A percentile compares a stretch with the other conserved stretches of the same genome.
Evolutionary conservation across 768 basidiomycete genomes (phyloP).

Genomic region (Hypholoma sublateritium): DNA sequence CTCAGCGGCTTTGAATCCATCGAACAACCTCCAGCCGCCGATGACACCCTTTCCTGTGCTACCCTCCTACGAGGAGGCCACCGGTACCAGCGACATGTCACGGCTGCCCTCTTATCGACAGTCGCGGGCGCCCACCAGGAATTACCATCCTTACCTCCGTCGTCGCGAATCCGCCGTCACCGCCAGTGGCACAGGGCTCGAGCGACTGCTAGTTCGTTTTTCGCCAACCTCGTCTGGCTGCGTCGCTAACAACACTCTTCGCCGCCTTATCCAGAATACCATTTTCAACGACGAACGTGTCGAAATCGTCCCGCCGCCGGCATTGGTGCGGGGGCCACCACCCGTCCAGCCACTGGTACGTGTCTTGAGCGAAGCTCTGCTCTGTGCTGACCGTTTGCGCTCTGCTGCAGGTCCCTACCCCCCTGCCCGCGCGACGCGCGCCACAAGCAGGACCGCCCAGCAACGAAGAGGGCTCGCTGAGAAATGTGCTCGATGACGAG

Average conservation of each 20-base stretch:
- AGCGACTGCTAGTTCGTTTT: not conserved
- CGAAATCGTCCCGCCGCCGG: conserved; percentile 17
- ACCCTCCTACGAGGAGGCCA: not conserved
- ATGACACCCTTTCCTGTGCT: not conserved
- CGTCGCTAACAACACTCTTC: not conserved
- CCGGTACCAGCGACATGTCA: not conserved
- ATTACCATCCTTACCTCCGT: not conserved
- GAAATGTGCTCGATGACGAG: too few relatives aligned
- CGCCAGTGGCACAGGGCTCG: not conserved
- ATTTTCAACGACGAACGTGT: conserved; percentile 23
- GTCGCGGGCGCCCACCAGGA: not conserved
- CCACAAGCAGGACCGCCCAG: too few relatives aligned
- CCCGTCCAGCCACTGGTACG: conserved; percentile 7
- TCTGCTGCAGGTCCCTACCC: too few relatives aligned
- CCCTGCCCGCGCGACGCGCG: too few relatives aligned
- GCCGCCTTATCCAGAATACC: conserved; percentile 21
- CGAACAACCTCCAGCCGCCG: not conserved
- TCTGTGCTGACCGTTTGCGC: too few relatives aligned
- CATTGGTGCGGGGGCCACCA: not conserved
- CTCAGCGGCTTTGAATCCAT: too few relatives aligned
- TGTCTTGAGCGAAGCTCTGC: too few relatives aligned
- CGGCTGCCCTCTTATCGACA: not conserved
- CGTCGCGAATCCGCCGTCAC: not conserved
- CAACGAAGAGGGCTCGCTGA: too few relatives aligned
- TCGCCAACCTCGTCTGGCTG: not conserved